Percentiles rank a stretch among this genome's conserved stretches.
Evolutionary conservation across 2,329 filamentous ascomycete species (phyloP).

Genomic region (Graphilbum ipis-grandicollis): DNA sequence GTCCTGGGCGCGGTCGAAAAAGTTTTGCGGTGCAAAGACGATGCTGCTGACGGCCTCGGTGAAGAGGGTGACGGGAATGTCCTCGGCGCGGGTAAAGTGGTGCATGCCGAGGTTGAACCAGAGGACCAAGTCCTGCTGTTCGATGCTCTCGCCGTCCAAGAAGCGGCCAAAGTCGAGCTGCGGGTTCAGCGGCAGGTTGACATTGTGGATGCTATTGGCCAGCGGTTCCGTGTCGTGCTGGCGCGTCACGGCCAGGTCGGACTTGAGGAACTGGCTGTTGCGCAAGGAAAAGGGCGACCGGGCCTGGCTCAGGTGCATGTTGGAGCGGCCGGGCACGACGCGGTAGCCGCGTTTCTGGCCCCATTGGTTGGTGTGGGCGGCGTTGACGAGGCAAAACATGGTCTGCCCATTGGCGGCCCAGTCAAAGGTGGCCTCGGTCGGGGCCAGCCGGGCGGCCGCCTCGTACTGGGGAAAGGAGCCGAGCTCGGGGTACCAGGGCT

Average conservation of each 20-base stretch:
- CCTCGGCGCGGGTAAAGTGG: constrained; percentile 25
- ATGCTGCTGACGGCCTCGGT: constrained; percentile 16
- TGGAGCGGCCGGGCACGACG: constrained; percentile 17
- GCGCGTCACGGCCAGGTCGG: constrained; percentile 16
- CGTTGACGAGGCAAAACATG: constrained; percentile 22
- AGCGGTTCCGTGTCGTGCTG: constrained; percentile 28
- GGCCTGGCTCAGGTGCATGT: constrained; percentile 17
- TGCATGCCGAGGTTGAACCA: constrained; percentile 36
- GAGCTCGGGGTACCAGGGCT: constrained; percentile 18
- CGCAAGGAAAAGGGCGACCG: constrained; percentile 10
- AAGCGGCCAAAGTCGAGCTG: constrained; percentile 25
- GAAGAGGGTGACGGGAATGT: constrained; percentile 18
- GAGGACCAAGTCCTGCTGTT: constrained; percentile 22
- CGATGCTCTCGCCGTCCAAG: constrained; percentile 23
- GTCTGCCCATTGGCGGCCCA: constrained; percentile 19
- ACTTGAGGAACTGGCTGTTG: constrained; percentile 6
- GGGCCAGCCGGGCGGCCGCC: constrained; percentile 12
- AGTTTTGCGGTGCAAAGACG: constrained; percentile 17
- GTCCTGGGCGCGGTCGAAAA: constrained; percentile 17
- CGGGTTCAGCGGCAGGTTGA: constrained; percentile 16
- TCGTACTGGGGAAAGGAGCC: constrained; percentile 13
- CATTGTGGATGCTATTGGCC: constrained; percentile 17
- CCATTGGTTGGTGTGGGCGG: constrained; percentile 19
- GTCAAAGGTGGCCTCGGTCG: constrained; percentile 13
- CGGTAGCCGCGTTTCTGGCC: constrained; percentile 24